Evolutionary conservation across 2,329 filamentous ascomycete species (phyloP).

Genomic region (Raffaelea ambrosiae): DNA sequence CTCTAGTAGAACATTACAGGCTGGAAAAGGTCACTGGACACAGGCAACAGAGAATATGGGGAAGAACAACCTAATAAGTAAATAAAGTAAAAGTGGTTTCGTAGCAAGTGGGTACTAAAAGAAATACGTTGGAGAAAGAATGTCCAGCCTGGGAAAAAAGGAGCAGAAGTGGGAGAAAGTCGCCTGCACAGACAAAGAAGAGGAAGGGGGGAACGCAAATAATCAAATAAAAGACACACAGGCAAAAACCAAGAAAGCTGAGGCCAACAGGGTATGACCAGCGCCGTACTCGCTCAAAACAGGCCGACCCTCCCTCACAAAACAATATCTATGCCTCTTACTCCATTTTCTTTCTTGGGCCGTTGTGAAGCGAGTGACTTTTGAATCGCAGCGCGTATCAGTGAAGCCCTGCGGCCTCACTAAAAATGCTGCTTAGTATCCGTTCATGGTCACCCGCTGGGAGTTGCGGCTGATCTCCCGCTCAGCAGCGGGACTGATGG

Average conservation of each 20-base stretch:
- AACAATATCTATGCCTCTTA: constrained; percentile 1
- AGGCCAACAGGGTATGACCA: neutral
- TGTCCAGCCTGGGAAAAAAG: constrained; percentile 21
- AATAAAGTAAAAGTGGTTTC: neutral
- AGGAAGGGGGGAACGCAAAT: constrained; percentile 12
- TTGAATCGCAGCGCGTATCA: too few species aligned
- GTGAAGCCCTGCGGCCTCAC: too few species aligned
- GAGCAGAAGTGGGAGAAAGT: constrained; percentile 16
- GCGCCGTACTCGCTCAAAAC: neutral
- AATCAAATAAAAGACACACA: constrained; percentile 10
- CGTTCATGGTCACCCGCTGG: constrained; percentile 97
- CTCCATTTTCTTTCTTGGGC: neutral
- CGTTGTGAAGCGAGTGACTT: neutral
- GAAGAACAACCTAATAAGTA: neutral
- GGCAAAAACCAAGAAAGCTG: neutral
- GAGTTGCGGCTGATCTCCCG: constrained; percentile 94
- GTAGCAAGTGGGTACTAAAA: constrained; percentile 31
- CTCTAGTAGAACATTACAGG: too few species aligned
- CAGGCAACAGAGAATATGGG: neutral
- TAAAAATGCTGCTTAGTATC: constrained; percentile 58
- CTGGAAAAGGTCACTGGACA: neutral
- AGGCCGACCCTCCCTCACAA: neutral
- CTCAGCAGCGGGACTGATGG: constrained; percentile 91
- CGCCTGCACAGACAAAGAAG: constrained; percentile 23
- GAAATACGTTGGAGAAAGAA: constrained; percentile 29